Evolutionary conservation across 306 rosid genomes (phyloP).

Genomic region (Luffa aegyptiaca): DNA sequence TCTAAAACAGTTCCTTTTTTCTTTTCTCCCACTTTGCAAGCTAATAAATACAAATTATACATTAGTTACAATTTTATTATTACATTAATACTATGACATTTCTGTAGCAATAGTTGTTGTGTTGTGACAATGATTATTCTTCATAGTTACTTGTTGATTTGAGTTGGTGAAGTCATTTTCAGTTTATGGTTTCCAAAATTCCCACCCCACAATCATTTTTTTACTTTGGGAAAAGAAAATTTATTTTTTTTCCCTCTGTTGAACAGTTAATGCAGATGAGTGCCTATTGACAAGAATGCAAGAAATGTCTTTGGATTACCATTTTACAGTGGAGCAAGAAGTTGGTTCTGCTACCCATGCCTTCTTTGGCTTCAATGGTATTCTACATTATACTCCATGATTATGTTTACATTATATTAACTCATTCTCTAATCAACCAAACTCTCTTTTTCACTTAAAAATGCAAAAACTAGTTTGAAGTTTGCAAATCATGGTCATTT

Average conservation of each 20-base stretch:
- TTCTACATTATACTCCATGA: background rate
- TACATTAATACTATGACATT: background rate
- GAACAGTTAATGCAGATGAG: constrained; percentile 74
- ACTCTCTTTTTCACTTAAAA: background rate
- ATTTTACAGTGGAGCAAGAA: constrained; percentile 98
- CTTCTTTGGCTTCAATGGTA: constrained; percentile 97
- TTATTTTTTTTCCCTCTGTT: background rate
- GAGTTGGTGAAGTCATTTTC: background rate
- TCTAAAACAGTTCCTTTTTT: background rate
- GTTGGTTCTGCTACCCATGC: constrained; percentile 99
- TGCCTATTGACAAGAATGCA: constrained; percentile 96
- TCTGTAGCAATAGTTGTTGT: background rate
- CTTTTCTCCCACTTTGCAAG: background rate
- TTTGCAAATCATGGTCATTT: background rate
- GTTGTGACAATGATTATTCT: background rate
- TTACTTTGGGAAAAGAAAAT: background rate
- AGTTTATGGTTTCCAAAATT: background rate
- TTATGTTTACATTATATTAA: background rate
- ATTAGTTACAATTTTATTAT: background rate
- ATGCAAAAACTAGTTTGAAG: background rate
- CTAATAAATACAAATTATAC: constrained; percentile 3
- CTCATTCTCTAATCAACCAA: background rate
- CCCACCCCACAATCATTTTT: background rate
- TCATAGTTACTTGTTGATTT: constrained; percentile 5
- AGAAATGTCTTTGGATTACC: constrained; percentile 98